These are phyloP conservation scores for Globisporangium cystogenes DNA, from an alignment of 352 stramenopile species.

Conservation along the genomic window DNA sequence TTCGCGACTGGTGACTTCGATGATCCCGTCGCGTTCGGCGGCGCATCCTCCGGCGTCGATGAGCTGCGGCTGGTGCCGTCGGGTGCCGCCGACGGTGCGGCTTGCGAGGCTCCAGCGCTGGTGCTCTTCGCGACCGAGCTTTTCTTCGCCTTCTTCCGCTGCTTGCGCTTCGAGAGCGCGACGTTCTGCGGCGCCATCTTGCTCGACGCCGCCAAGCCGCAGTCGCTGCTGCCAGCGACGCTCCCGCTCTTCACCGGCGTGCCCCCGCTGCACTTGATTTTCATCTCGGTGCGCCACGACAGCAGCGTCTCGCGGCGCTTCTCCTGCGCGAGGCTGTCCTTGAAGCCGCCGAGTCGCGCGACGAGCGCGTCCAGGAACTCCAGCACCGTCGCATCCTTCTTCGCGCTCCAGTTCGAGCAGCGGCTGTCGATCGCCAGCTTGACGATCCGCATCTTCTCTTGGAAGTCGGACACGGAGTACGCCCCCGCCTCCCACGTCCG, in stretches of 20 bases:
- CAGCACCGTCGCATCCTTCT: conserved; percentile 7
- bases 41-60: too few species aligned
- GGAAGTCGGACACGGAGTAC: conserved; percentile 13
- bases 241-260: not conserved
- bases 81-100: too few species aligned
- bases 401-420: conserved; percentile 9
- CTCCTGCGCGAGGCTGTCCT: conserved; percentile 11
- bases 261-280: too few species aligned
- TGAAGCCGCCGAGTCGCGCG: conserved; percentile 6
- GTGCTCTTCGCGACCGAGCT: too few species aligned
- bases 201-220: conserved; percentile 6
- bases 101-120: too few species aligned
- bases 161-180: not conserved
- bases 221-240: not conserved
- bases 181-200: not conserved
- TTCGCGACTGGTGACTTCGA: too few species aligned
- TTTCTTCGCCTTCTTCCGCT: too few species aligned
- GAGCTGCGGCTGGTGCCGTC: too few species aligned
- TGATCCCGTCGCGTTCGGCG: too few species aligned
- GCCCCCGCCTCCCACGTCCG: conserved; percentile 6
- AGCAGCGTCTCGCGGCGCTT: conserved; percentile 13
- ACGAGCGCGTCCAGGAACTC: conserved; percentile 11
- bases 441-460: conserved; percentile 11
- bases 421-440: conserved; percentile 11
- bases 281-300: conserved; percentile 10